Percentiles rank a stretch among this genome's conserved stretches.
Conservation (phyloP, 169 alveolate genomes). For the Babesia microti region DNA sequence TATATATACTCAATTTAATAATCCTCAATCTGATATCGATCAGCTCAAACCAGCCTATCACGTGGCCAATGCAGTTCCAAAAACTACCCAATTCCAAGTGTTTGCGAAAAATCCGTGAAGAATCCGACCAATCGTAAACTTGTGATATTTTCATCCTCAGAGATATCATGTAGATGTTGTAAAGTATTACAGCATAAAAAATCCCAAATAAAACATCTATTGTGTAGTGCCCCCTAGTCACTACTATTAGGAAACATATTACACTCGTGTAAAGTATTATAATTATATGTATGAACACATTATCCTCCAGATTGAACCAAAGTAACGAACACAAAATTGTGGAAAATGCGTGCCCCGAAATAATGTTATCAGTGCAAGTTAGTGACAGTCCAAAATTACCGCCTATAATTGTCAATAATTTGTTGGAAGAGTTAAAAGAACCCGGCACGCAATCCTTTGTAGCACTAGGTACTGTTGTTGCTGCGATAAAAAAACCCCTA, state of each 20-base stretch:
- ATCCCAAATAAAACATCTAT: constrained; percentile 60
- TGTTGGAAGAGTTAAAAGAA: constrained; percentile 8
- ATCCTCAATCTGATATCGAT: too few species aligned
- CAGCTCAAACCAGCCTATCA: too few species aligned
- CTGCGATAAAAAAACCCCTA: constrained; percentile 47
- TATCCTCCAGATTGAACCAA: constrained; percentile 23
- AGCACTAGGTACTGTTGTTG: constrained; percentile 53
- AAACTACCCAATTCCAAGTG: too few species aligned
- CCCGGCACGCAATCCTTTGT: constrained; percentile 35
- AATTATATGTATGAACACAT: constrained; percentile 10
- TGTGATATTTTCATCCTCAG: not conserved
- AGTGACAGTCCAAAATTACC: constrained; percentile 36
- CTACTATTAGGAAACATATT: constrained; percentile 27
- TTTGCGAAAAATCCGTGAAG: too few species aligned
- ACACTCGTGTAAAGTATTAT: constrained; percentile 10
- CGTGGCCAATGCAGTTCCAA: too few species aligned
- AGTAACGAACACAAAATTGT: constrained; percentile 24
- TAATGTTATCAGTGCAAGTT: constrained; percentile 56
- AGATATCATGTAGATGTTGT: constrained; percentile 13
- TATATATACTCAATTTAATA: too few species aligned
- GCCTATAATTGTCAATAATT: constrained; percentile 10
- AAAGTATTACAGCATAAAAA: constrained; percentile 17
- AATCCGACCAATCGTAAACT: too few species aligned
- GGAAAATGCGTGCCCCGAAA: constrained; percentile 61
- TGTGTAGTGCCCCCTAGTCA: constrained; percentile 53